Evolutionary conservation across 768 basidiomycete genomes (phyloP), one percentile per base, ranked within the genome.

Genomic region (Lentinula sp.): DNA sequence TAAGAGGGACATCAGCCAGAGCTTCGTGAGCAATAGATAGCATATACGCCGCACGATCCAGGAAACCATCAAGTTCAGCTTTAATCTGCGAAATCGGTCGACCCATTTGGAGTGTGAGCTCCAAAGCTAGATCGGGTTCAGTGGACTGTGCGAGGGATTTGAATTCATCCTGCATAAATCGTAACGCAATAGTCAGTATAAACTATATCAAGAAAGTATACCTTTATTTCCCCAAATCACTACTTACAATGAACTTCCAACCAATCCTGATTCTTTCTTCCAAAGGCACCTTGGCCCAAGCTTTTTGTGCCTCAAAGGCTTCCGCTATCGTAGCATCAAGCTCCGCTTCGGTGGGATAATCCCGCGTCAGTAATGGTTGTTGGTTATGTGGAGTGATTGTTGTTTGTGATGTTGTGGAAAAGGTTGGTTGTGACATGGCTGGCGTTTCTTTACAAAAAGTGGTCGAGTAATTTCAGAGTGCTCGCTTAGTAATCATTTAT

Each of bases 21-120:
- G 83, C 80, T 4, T 84, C 75, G 53, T 82, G 77, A 0, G 97
- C 95, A 64, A 96, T 94, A 52, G 84, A 84, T 55, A 97, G 77
- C 83, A 98, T 84, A 70, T 95, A 91, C 45, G 82, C 77, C 7
- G 93, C 89, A 28, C 96, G 85, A 53, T 90, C 90, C 28, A 96
- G 70, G 46, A 90, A 85, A 0, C 94, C 93, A 31, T 81, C 78
- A 42, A 96, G 78, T 72, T 98, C 96, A 6, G 91, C 91, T 11
- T 84, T 74, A 40, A 79, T 78, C 70, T 95, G 93, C 0, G 85
- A 81, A 53, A 93, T 79, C 0, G 96, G 96, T 49, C 94, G 78
- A 40, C 96, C 96, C 90, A 99, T 98, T 74, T 97, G 92, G 57
- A 86, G 65, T 0, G 93, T 87, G 57, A 98, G 76, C 66, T 98